Base-by-base conservation (phyloP, 495 filamentous ascomycete species). In the Neurospora sp. region DNA sequence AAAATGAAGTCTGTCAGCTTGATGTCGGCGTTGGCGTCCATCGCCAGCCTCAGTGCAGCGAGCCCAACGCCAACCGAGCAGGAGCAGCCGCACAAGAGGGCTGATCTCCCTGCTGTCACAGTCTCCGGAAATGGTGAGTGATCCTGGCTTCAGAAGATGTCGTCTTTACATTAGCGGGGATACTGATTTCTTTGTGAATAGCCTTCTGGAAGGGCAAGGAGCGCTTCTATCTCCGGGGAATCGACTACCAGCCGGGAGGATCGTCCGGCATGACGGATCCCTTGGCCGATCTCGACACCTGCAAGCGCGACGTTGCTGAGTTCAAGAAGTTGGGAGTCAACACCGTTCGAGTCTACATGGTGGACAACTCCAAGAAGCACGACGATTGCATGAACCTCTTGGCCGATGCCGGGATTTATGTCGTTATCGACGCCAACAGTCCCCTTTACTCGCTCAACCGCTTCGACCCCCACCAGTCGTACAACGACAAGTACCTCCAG, bases 231-330 rank as follows among this genome's bases (percentile, higher is more conserved):
- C 89, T 98, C 70, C 92, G 94, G 61, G 95, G 95, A 79, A 90
- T 98, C 75, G 95, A 97, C 86, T 98, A 97, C 83, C 94, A 97
- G 81, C 94, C 94, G 69, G 94, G 95, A 74, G 95, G 95, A 73
- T 91, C 92, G 27, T 94, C 93, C 31, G 83, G 89, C 70, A 86
- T 92, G 71, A 77, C 80, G 22, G 95, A 99, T 76, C 94, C 95
- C 61, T 89, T 98, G 69, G 90, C 93, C 69, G 89, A 96, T 77
- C 76, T 82, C 20, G 80, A 81, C 0, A 82, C 82, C 71, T 98
- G 95, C 87, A 87, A 87, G 79, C 92, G 95, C 71, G 95, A 98
- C 81, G 92, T 97, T 78, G 81, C 84, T 20, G 84, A 93, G 74
- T 97, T 97, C 88, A 87, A 91, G 81, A 88, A 94, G 75, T 85